These are phyloP conservation scores for Fusarium sarcochroum DNA, from an alignment of 2,329 filamentous ascomycete genomes.

Conservation along the genomic window DNA sequence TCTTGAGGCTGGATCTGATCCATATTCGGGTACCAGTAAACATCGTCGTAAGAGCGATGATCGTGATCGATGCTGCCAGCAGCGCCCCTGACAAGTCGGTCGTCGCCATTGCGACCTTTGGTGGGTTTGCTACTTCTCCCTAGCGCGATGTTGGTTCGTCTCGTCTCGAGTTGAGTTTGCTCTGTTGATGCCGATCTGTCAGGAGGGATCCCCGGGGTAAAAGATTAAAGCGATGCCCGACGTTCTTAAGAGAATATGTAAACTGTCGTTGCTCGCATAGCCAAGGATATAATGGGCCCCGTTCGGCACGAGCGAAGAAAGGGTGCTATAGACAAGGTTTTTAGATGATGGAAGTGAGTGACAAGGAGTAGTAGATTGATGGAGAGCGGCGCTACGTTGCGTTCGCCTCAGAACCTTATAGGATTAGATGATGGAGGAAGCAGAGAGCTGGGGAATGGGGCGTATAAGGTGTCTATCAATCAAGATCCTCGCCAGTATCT, in stretches of 20 bases:
- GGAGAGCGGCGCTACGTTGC: neutral
- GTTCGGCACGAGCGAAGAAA: neutral
- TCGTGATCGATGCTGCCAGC: slow-evolving; percentile 20
- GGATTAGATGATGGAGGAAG: neutral
- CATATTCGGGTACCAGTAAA: slow-evolving; percentile 30
- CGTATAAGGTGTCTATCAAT: neutral
- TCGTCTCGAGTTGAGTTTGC: neutral
- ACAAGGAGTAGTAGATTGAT: neutral
- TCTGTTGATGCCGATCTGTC: neutral
- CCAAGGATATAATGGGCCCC: neutral
- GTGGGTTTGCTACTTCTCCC: neutral
- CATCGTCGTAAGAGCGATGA: slow-evolving; percentile 28
- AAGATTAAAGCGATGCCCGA: neutral
- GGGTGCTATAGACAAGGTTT: neutral
- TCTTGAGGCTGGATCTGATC: slow-evolving; percentile 33
- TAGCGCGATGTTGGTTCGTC: neutral
- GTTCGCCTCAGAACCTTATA: neutral
- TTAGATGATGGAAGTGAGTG: neutral
- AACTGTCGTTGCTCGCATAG: slow-evolving; percentile 2
- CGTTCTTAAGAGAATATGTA: slow-evolving; percentile 16
- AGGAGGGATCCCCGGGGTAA: neutral
- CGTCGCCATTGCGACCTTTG: slow-evolving; percentile 17
- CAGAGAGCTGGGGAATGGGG: slow-evolving; percentile 15
- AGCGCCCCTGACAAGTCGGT: slow-evolving; percentile 30
- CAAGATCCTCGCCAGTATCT: neutral